Base-by-base conservation (phyloP, 345 rosid genomes). In the Gossypium mustelinum region DNA sequence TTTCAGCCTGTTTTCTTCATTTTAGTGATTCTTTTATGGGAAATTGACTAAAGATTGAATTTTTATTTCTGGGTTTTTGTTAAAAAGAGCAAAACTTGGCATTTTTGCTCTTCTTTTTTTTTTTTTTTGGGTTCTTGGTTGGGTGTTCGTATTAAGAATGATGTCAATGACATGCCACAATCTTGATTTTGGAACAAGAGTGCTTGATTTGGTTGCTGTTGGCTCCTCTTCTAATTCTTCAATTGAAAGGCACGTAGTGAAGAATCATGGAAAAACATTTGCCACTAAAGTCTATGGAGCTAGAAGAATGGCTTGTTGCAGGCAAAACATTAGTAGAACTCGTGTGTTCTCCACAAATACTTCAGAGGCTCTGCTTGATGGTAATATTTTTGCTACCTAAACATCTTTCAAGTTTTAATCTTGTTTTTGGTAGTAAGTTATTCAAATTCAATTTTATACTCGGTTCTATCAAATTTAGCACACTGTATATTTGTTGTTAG, bases 81-180 rank as follows among this genome's bases (percentile, higher is more conserved):
- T 72, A 10, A 69, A 44, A 76, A 69, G 71, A 59, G 61, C 20
- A 63, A 54, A 66, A 47, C 29, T 73, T 69, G 43, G 56, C 54
- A 25, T 80, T 71, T 71, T 29, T 80, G 69, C 39, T 24, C 12
- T 20, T 24, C 4, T 25, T 12, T 84, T 51, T 77, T 27, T 29
- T 27, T 51, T 77, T 3, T 29, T 29, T 34, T 34, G 4, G 39
- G 41, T 34, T 34, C 41, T 34, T 34, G 41, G 65, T 55, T n/a
- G 25, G 25, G 14, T 41, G 50, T n/a, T 52, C 45, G 48, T 52
- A 2, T 70, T 34, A 18, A 89, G 85, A 77, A 90, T 91, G 91
- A 81, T 90, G 89, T 86, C 91, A 78, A 43, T 89, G 83, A 81
- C 94, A 43, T 87, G 97, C 83, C 87, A 66, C 59, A 85, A 85